These are phyloP conservation scores for Rhododendron ovatum DNA, from an alignment of 148 eudicot genomes.

Conservation along the genomic window DNA sequence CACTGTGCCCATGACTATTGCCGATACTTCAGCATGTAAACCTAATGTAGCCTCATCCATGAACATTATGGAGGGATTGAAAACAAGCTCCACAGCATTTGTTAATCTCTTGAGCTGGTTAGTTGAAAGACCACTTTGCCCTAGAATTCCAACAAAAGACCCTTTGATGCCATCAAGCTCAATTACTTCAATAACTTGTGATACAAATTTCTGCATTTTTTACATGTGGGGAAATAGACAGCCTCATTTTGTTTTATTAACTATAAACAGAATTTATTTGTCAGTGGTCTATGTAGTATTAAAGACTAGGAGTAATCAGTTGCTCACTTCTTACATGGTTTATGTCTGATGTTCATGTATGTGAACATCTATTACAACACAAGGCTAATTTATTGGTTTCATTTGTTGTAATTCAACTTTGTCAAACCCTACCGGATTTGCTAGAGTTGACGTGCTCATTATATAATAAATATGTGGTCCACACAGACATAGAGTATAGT, in stretches of 20 bases:
- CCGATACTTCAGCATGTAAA: too few species aligned
- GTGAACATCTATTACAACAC: not conserved
- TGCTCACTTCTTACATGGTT: not conserved
- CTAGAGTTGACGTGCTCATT: not conserved
- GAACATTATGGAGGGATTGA: too few species aligned
- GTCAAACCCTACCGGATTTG: not conserved
- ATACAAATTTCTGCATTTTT: conserved; percentile 43
- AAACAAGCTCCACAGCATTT: too few species aligned
- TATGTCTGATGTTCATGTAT: not conserved
- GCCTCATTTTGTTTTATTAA: not conserved
- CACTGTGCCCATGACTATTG: too few species aligned
- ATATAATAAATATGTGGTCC: too few species aligned
- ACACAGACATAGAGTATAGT: too few species aligned
- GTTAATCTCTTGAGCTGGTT: too few species aligned
- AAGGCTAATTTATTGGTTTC: not conserved
- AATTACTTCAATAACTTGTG: conserved; percentile 20
- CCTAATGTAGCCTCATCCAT: too few species aligned
- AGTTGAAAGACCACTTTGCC: too few species aligned
- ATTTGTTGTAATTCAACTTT: not conserved
- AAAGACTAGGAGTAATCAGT: not conserved
- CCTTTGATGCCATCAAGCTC: too few species aligned
- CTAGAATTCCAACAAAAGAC: not conserved
- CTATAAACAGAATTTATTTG: not conserved
- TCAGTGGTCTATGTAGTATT: not conserved
- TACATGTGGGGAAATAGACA: not conserved